phyloP scores from a whole-genome alignment of 768 basidiomycete species.

The Austroboletus eburneus region DNA sequence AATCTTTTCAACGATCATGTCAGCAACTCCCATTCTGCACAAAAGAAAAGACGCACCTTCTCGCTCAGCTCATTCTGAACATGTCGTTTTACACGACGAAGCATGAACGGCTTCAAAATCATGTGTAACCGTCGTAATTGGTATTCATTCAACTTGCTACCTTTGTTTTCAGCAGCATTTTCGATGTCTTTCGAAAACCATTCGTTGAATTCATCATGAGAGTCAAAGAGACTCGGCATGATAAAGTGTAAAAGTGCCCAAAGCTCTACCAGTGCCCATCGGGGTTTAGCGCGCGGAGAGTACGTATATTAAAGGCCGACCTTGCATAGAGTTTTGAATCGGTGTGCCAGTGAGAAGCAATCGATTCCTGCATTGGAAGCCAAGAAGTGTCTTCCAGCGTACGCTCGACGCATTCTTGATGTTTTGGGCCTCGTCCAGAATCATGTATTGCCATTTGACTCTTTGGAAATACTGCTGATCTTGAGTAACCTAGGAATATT shows the following conservation, averaged over 20 bases:
- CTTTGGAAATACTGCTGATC: slow-evolving; percentile 98
- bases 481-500: slow-evolving; percentile 66
- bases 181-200: slow-evolving; percentile 99
- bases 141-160: slow-evolving; percentile 88
- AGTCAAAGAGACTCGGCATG: slow-evolving; percentile 99
- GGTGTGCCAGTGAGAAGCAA: slow-evolving; percentile 95
- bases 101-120: slow-evolving; percentile 99
- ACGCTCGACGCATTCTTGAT: slow-evolving; percentile 97
- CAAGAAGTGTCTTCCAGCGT: slow-evolving; percentile 94
- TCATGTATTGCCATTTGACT: slow-evolving; percentile 99
- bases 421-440: slow-evolving; percentile 99
- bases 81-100: slow-evolving; percentile 93
- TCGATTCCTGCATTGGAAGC: slow-evolving; percentile 94
- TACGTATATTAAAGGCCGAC: slow-evolving; percentile 37
- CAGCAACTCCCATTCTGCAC: slow-evolving; percentile 72
- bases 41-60: slow-evolving; percentile 54
- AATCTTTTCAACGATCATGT: slow-evolving; percentile 79
- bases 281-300: slow-evolving; percentile 2
- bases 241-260: slow-evolving; percentile 99
- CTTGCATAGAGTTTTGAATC: slow-evolving; percentile 99
- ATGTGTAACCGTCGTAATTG: slow-evolving; percentile 94
- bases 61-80: slow-evolving; percentile 99
- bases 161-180: slow-evolving; percentile 88
- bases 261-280: slow-evolving; percentile 54
- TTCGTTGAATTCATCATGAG: slow-evolving; percentile 98